Conservation (phyloP, 192 early-diverging fungal species). For the Jimgerdemannia lactiflua region DNA sequence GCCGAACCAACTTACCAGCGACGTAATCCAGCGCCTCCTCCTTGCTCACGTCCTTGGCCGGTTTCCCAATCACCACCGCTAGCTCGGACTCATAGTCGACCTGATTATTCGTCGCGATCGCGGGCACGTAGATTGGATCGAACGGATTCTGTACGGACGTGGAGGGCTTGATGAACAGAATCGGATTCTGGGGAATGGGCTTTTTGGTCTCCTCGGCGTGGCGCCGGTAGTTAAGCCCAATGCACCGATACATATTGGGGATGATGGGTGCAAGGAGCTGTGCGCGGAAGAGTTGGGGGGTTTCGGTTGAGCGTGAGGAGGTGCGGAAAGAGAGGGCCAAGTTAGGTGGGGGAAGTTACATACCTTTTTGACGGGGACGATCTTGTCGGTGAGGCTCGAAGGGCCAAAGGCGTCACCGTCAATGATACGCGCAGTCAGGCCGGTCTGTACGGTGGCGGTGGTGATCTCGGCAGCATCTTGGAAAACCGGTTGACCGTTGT, state of each 20-base stretch:
- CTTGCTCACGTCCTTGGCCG: constrained; percentile 45
- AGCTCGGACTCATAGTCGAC: constrained; percentile 63
- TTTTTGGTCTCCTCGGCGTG: constrained; percentile 55
- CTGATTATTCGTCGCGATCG: constrained; percentile 45
- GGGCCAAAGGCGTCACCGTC: constrained; percentile 40
- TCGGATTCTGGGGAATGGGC: constrained; percentile 42
- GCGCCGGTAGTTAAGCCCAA: constrained; percentile 57
- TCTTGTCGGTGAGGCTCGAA: constrained; percentile 30
- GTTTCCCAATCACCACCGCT: constrained; percentile 56
- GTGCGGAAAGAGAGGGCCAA: not conserved
- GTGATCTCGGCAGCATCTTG: constrained; percentile 1
- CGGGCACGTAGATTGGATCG: constrained; percentile 43
- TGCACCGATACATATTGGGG: constrained; percentile 38
- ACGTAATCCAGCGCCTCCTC: constrained; percentile 50
- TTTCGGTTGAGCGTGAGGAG: constrained; percentile 10
- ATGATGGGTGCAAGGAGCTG: constrained; percentile 46
- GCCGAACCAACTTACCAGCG: constrained; percentile 20
- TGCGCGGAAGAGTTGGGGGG: not conserved
- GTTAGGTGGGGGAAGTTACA: not conserved
- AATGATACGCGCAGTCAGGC: constrained; percentile 41
- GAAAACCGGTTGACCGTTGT: constrained; percentile 43
- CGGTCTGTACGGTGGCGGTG: not conserved
- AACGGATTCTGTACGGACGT: constrained; percentile 39
- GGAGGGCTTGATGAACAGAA: constrained; percentile 58
- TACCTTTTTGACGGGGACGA: constrained; percentile 42